phyloP scores from a whole-genome alignment of 768 basidiomycete species.

The Chalciporus chontae region DNA sequence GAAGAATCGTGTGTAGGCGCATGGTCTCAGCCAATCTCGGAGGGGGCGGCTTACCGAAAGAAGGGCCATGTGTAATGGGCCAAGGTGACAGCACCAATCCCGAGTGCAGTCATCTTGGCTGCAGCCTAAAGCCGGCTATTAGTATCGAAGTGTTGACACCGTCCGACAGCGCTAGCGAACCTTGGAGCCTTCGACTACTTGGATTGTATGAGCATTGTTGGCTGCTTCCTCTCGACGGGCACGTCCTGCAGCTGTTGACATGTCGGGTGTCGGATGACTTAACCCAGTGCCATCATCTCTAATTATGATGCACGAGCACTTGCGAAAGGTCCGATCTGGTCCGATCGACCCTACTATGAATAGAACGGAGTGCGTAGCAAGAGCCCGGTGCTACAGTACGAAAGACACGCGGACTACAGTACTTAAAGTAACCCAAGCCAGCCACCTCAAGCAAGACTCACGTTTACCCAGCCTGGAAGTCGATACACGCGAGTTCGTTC shows the following conservation, averaged over 20 bases:
- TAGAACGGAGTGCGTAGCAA: neutral
- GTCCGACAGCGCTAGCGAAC: slow-evolving; percentile 36
- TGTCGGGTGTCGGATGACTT: slow-evolving; percentile 13
- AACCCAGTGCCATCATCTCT: too few species aligned
- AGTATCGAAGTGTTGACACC: neutral
- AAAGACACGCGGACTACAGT: too few species aligned
- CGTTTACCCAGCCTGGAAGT: slow-evolving; percentile 17
- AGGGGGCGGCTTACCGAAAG: slow-evolving; percentile 57
- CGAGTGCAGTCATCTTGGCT: slow-evolving; percentile 47
- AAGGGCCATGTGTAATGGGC: slow-evolving; percentile 69
- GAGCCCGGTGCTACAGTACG: too few species aligned
- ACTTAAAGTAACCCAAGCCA: neutral
- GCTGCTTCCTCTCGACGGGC: slow-evolving; percentile 50
- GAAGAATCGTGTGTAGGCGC: neutral
- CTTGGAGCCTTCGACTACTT: slow-evolving; percentile 54
- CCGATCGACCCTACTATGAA: too few species aligned
- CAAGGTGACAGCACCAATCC: slow-evolving; percentile 58
- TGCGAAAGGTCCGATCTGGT: too few species aligned
- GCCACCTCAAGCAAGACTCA: neutral
- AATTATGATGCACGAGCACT: too few species aligned
- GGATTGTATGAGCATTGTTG: slow-evolving; percentile 55
- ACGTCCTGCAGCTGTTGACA: slow-evolving; percentile 27
- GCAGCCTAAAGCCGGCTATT: slow-evolving; percentile 42
- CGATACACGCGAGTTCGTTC: slow-evolving; percentile 32
- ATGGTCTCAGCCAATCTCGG: slow-evolving; percentile 1